Base-by-base conservation (phyloP, 805 yeast genomes). In the Metahyphopichia silvanorum region DNA sequence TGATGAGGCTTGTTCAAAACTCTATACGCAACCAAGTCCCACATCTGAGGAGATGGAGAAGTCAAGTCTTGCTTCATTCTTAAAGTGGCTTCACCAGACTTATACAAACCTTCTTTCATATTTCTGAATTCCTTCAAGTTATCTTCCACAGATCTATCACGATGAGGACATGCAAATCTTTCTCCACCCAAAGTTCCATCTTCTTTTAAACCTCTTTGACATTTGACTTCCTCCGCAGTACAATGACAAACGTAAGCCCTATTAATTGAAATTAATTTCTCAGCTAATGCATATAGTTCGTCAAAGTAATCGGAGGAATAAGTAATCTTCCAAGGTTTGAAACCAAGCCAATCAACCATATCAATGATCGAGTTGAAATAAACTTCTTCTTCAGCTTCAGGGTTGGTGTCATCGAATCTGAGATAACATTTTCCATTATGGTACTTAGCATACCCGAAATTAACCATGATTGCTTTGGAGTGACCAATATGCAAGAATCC, bases 1-100 rank as follows among this genome's bases (percentile, higher is more conserved):
- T 91, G 95, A 63, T 93, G 98, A 21, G 88, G 77, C 10, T 95
- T 88, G 48, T 91, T 75, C 49, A 93, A 71, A 3, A 93, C 96
- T 59, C 99, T 78, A 66, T 93, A 93, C 9, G 98, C 98, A 41
- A 93, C 93, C 44, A 93, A 74, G 64, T 93, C 99, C 99, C 99
- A 93, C 98, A 93, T 93, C 67, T 93, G 98, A 12, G 99, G 99
- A 43, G 86, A 85, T 42, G 96, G 95, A 12, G 93, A 84, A 6
- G 61, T 55, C 42, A 93, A 67, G 53, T 93, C 96, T 71, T 87
- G 96, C 59, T 91, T 91, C 98, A 93, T 93, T 66, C 99, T 82
- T 55, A 93, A 72, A 8, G 88, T 87, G 19, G 96, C 98, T 60
- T 86, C 86, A 44, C 98, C 98, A 25, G 88, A 88, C 45, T 76